Evolutionary conservation across 306 rosid species (phyloP), one percentile per base, ranked within the genome.

Genomic region (Corylus heterophylla): DNA sequence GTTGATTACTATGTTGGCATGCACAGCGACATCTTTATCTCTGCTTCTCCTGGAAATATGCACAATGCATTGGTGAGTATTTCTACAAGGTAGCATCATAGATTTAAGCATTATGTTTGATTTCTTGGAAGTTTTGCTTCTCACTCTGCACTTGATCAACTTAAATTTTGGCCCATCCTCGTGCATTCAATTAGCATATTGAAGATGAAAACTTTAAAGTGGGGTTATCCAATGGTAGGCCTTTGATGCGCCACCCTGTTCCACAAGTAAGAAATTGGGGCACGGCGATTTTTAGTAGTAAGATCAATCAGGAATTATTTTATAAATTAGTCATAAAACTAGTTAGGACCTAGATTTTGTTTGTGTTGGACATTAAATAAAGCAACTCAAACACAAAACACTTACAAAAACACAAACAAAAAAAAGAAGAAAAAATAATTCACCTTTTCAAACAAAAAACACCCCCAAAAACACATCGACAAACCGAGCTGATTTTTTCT

Each of bases 1-100:
- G 87, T 93, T 39, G 99, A 96, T 76, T 96, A 96, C 89, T 96
- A 96, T 45, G 88, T 96, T 44, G 83, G 92, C 86, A 77, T 96
- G 94, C 98, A 96, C 71, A 96, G 98, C 39, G 93, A 93, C 84
- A 87, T 96, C 81, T 96, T 96, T 63, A 74, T 96, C 78, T 96
- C 99, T 66, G 99, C 99, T 88, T 96, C 99, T 74, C 99, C 99
- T 4, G 99, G 99, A 86, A 96, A 96, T 75, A 96, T 96, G 99
- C 99, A 96, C 87, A 96, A 96, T 74, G 99, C 99, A 72, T 44
- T 96, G 96, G 99, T 96, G 81, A 93, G 97, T 80, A 69, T 74
- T 71, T 79, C 58, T 83, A 17, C 76, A 39, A 13, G 8, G 25
- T 58, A 50, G 14, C 62, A 51, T 70, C 47, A 45, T 71, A 76